Evolutionary conservation across 352 stramenopile genomes (phyloP), one percentile per base, ranked within the genome.

Genomic region (Globisporangium yorkense): DNA sequence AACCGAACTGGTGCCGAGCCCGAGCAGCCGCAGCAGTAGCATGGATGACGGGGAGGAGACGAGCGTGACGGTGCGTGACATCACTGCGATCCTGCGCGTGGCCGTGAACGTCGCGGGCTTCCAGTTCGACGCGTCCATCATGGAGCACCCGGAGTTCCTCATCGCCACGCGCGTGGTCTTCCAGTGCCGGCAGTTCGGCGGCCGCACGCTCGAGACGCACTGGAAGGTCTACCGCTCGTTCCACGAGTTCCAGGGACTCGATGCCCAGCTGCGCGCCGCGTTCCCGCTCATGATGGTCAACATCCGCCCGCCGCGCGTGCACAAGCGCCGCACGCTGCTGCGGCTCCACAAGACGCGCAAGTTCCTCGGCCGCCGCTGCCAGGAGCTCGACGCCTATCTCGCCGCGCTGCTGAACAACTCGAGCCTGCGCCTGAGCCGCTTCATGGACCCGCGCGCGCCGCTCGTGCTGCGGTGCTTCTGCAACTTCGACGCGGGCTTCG

Each of bases 391-490:
- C 51, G 66, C 62, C 16, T 94, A 90, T 46, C 51, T 94, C 24
- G 37, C 57, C 7, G 48, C 59, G 2, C 57, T 94, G 5, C 57
- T 88, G 13, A 51, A 63, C 24, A 67, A 58, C 37, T 59, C 65
- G 15, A 68, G 66, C 56, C 74, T 92, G 68, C 70, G 81, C 2
- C 70, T 94, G 20, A 88, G 73, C 27, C 66, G 77, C 24, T 94
- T 94, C 63, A 31, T 89, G 21, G 82, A 92, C 63, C 78, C 80
- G 10, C 66, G 72, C 27, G 79, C 84, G 39, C 80, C 84, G 56
- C 74, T 88, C 1, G 71, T 89, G 27, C 43, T 94, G 57, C 82
- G 83, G 2, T 89, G 74, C 62, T 94, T 94, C 53, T 88, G 80
- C 59, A 87, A 94, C 66, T 92, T 91, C 63, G 82, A 94, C 51